Percentiles rank a stretch among this genome's conserved stretches.
Conservation (phyloP, 1,284 basidiomycete genomes). For the Sanguinoderma infundibulare region DNA sequence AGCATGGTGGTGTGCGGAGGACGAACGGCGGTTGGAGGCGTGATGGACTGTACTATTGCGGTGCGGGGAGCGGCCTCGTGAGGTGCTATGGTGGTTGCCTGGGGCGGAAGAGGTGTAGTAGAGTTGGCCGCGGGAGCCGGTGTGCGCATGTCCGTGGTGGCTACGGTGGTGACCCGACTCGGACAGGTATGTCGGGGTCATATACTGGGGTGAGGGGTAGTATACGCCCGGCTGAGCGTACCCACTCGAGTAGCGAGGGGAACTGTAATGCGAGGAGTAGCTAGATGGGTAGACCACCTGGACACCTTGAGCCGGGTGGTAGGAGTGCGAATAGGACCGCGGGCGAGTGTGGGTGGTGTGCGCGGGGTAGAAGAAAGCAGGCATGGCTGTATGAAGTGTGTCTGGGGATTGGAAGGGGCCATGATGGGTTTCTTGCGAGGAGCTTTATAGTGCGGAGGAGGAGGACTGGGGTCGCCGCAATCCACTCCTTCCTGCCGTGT, state of each 20-base stretch:
- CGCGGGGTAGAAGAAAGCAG: slow-evolving; percentile 30
- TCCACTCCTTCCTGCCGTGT: slow-evolving; percentile 22
- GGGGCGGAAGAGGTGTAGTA: slow-evolving; percentile 21
- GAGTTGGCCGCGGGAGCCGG: slow-evolving; percentile 18
- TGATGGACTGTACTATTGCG: background rate
- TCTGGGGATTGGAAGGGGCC: slow-evolving; percentile 6
- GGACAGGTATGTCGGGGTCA: slow-evolving; percentile 24
- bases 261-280: slow-evolving; percentile 14
- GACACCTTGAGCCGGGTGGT: slow-evolving; percentile 9
- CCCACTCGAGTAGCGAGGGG: slow-evolving; percentile 16
- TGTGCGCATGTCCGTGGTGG: slow-evolving; percentile 21
- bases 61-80: slow-evolving; percentile 7
- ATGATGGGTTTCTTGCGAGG: slow-evolving; percentile 1
- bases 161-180: slow-evolving; percentile 19
- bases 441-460: slow-evolving; percentile 13
- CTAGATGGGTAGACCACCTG: slow-evolving; percentile 23
- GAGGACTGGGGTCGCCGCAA: slow-evolving; percentile 16
- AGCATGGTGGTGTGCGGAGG: slow-evolving; percentile 7
- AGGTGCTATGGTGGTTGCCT: slow-evolving; percentile 16
- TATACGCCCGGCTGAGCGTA: slow-evolving; percentile 19
- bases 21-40: slow-evolving; percentile 18
- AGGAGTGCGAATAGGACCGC: slow-evolving; percentile 28
- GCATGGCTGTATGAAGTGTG: slow-evolving; percentile 17
- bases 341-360: slow-evolving; percentile 22
- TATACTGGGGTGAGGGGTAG: slow-evolving; percentile 21